Percentiles rank a stretch among this genome's conserved stretches.
Conservation (phyloP, 2,329 filamentous ascomycete genomes). For the Claviceps sp. region DNA sequence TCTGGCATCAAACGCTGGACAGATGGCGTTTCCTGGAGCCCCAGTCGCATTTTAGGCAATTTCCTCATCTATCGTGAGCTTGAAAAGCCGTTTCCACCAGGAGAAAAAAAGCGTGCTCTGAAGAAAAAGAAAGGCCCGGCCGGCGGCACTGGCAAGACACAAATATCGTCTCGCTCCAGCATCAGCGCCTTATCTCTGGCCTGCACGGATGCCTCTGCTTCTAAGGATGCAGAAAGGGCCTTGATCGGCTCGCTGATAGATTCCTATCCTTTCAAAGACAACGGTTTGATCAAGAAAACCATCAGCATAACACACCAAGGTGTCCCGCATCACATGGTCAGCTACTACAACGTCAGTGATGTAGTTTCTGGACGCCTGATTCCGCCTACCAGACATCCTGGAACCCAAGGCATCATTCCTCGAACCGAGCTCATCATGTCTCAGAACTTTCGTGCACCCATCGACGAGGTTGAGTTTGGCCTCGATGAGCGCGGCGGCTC, state of each 20-base stretch:
- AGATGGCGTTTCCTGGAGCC: constrained; percentile 82
- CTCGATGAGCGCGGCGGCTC: constrained; percentile 4
- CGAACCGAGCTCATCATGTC: constrained; percentile 44
- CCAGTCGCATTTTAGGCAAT: constrained; percentile 72
- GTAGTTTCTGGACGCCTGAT: constrained; percentile 48
- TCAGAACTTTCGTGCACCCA: constrained; percentile 53
- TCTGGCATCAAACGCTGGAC: constrained; percentile 94
- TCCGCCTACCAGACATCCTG: constrained; percentile 39
- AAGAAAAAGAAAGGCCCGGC: constrained; percentile 44
- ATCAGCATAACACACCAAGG: constrained; percentile 67
- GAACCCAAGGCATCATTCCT: constrained; percentile 31
- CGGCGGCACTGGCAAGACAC: constrained; percentile 24
- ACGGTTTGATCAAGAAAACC: constrained; percentile 82
- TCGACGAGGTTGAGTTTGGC: constrained; percentile 42
- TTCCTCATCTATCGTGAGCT: constrained; percentile 79
- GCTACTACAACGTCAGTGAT: constrained; percentile 76
- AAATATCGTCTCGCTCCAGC: constrained; percentile 13
- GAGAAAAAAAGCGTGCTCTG: constrained; percentile 74
- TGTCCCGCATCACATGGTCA: constrained; percentile 72
- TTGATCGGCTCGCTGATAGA: constrained; percentile 77
- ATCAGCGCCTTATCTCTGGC: constrained; percentile 5
- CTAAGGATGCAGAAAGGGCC: constrained; percentile 22
- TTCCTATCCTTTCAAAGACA: constrained; percentile 74
- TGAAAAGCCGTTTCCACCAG: constrained; percentile 62
- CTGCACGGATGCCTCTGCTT: background rate